Evolutionary conservation across 257 asterid species (phyloP).

Genomic region (Capsicum baccatum): DNA sequence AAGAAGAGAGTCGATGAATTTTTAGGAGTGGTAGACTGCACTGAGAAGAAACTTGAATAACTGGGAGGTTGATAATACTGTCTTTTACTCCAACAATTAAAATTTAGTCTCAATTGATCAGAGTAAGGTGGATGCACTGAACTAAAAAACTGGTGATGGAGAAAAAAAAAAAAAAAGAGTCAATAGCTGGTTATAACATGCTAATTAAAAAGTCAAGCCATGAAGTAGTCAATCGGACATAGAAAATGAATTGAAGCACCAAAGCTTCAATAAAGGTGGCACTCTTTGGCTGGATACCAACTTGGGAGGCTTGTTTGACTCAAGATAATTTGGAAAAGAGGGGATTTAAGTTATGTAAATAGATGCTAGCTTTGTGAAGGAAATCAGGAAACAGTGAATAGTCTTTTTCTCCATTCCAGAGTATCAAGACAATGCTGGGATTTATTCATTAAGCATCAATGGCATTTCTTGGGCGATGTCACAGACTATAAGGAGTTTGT

Average conservation of each 20-base stretch:
- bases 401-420: not conserved
- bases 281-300: not conserved
- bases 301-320: not conserved
- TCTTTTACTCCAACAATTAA: too few species aligned
- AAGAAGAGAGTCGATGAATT: too few species aligned
- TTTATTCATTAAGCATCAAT: not conserved
- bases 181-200: too few species aligned
- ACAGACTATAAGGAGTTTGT: conserved; percentile 4
- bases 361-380: conserved; percentile 16
- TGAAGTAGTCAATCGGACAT: not conserved
- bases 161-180: too few species aligned
- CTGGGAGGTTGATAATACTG: too few species aligned
- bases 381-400: not conserved
- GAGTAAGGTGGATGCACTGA: too few species aligned
- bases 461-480: not conserved
- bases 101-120: too few species aligned
- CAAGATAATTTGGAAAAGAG: not conserved
- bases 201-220: not conserved
- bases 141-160: too few species aligned
- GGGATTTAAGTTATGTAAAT: not conserved
- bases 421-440: not conserved
- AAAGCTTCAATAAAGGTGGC: not conserved
- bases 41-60: too few species aligned
- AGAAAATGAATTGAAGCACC: not conserved
- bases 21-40: too few species aligned